These are phyloP conservation scores for Selaginella tamariscina DNA, from an alignment of 75 land plant genomes.

Conservation along the genomic window DNA sequence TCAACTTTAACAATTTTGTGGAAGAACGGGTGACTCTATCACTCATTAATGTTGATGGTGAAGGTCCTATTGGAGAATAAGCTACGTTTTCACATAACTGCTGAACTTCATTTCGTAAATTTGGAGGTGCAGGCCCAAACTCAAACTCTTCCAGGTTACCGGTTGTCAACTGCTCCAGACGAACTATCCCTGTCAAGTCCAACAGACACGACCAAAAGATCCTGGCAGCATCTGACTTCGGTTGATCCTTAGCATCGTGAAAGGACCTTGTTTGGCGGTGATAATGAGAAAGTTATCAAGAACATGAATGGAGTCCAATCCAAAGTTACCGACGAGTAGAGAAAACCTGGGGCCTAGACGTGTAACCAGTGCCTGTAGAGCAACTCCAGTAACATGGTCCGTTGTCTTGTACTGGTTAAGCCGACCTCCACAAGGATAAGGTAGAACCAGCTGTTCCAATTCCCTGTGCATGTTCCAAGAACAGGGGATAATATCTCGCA, in stretches of 20 bases:
- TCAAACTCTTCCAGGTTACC: neutral
- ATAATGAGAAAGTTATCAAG: neutral
- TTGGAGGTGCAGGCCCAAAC: neutral
- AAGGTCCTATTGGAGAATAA: neutral
- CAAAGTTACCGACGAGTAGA: neutral
- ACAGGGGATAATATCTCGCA: neutral
- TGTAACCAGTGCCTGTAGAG: neutral
- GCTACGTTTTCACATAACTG: neutral
- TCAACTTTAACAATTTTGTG: neutral
- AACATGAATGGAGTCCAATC: neutral
- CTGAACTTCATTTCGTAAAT: neutral
- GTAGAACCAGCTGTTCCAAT: neutral
- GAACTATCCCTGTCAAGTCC: neutral
- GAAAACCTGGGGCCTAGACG: neutral
- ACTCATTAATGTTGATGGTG: neutral
- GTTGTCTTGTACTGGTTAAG: neutral
- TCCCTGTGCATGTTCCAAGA: neutral
- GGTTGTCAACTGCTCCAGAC: slow-evolving; percentile 1
- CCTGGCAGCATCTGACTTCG: neutral
- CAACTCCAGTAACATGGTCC: neutral
- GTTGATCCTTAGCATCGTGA: neutral
- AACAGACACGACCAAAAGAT: neutral
- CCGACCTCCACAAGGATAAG: neutral
- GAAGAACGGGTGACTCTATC: neutral
- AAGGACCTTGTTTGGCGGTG: neutral